Evolutionary conservation across 2,329 filamentous ascomycete genomes (phyloP).

Genomic region (Helotiales sp.): DNA sequence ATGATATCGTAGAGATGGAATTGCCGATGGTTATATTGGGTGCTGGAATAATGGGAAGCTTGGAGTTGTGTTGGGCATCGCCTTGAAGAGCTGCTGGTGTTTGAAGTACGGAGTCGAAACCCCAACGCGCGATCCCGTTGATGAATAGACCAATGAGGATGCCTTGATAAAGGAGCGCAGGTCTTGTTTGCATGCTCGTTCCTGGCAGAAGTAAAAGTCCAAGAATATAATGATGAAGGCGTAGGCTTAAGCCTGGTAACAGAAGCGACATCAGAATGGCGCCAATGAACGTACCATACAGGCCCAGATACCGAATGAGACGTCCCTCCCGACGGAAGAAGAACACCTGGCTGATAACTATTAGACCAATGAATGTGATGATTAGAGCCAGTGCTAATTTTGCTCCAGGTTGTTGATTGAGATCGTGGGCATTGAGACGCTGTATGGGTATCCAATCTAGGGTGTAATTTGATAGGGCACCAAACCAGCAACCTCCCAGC

Average conservation of each 20-base stretch:
- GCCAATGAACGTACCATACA: slow-evolving; percentile 73
- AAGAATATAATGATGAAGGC: slow-evolving; percentile 95
- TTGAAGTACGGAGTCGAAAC: slow-evolving; percentile 86
- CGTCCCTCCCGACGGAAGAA: slow-evolving; percentile 85
- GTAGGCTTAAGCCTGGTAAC: slow-evolving; percentile 77
- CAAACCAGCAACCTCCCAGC: slow-evolving; percentile 90
- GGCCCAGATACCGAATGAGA: slow-evolving; percentile 74
- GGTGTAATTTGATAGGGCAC: slow-evolving; percentile 91
- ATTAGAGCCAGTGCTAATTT: slow-evolving; percentile 81
- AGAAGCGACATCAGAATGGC: slow-evolving; percentile 73
- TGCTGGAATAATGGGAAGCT: slow-evolving; percentile 59
- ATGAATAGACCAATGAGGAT: slow-evolving; percentile 89
- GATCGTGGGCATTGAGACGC: slow-evolving; percentile 87
- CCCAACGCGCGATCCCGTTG: slow-evolving; percentile 93
- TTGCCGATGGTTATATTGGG: slow-evolving; percentile 56
- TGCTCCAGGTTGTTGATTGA: slow-evolving; percentile 87
- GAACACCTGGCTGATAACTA: slow-evolving; percentile 79
- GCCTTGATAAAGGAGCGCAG: slow-evolving; percentile 85
- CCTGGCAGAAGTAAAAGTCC: slow-evolving; percentile 86
- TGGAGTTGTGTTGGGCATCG: slow-evolving; percentile 66
- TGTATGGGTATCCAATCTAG: slow-evolving; percentile 93
- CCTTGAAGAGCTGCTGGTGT: slow-evolving; percentile 75
- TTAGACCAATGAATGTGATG: slow-evolving; percentile 68
- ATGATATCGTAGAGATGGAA: slow-evolving; percentile 50
- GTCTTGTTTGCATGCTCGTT: slow-evolving; percentile 85